Base-by-base conservation (phyloP, 768 basidiomycete species). In the Amanita polypyramis region DNA sequence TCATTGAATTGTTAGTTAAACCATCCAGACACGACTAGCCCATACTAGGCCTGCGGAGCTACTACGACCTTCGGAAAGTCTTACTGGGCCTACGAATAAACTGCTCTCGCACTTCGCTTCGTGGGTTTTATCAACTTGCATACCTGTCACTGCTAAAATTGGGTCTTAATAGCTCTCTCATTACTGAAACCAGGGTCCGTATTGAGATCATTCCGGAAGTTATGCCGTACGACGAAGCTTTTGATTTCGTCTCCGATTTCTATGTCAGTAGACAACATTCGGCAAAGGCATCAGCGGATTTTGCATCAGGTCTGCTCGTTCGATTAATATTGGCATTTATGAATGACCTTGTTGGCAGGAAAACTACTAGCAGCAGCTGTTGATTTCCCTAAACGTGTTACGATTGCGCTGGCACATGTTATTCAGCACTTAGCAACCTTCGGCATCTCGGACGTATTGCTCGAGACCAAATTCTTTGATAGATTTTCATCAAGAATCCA, bases 11-110 rank as follows among this genome's bases (percentile, higher is more conserved):
- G 8, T 23, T 45, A 25, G 54, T 36, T 1, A 15, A 12, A 23
- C 17, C 2, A 34, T 37, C 5, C 55, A 96, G 86, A 97, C 94
- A 0, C 71, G 95, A 37, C 71, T 99, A 52, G 79, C 84, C 2
- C 93, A 99, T 60, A 76, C 81, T 17, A 78, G 77, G 52, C 95
- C 95, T 4, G 72, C 81, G 1, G 95, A 97, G 55, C 63, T 98
- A 1, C 68, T 96, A 1, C 60, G 93, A 9, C 80, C 81, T 5
- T 62, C 69, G 43, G 55, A 64, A 5, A 76, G 72, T 2, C 59
- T 95, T 23, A 86, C 80, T 44, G 73, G 74, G 33, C 66, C 77
- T 19, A 92, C 88, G 0, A 77, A 79, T 52, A 89, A 85, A 55
- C 79, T 95, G 66, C 62, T 98, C 21, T 62, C 64, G 0, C 76